Base-by-base conservation (phyloP, 129 eudicot species). In the Escallonia herrerae region DNA sequence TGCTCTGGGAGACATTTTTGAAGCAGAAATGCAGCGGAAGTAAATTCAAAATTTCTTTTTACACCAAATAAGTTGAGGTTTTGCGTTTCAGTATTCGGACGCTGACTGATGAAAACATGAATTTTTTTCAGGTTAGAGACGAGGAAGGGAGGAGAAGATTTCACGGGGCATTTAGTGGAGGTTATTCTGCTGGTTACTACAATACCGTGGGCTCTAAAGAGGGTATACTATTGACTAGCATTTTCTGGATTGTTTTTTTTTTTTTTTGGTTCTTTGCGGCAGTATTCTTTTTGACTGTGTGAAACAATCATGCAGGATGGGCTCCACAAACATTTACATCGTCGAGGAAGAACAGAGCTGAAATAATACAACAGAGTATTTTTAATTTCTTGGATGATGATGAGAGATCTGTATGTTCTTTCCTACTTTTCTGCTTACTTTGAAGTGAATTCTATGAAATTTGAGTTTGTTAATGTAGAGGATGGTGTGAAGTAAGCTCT, bases 111-210 rank as follows among this genome's bases (percentile, higher is more conserved):
- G 44, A 49, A 66, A 46, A 43, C n/a, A 46, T 60, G 50, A 69
- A 55, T 48, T 39, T 22, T 22, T 75, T 53, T 64, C 73, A 94
- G 99, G 99, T 94, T 47, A 78, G 81, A 76, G 99, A 94, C 69
- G 99, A 94, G 74, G 97, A 94, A 80, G 99, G 99, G 54, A 76
- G 99, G 77, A 86, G 97, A 77, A 86, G 99, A 70, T 94, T 94
- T 83, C 99, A 94, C 40, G 99, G 99, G 64, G 99, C 99, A 61
- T 94, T 94, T 71, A 83, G 90, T 33, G 99, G 99, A 71, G 99
- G 99, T 33, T 89, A 58, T 74, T 86, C 96, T 69, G 99, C 99
- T 60, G 99, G 99, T 69, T 94, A 83, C 76, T 94, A 68, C 79
- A 94, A 94, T 70, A 94, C 93, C 0, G 99, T 86, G 76, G 99